These are phyloP conservation scores for Biscogniauxia marginata DNA, from an alignment of 2,329 filamentous ascomycete species.

Conservation along the genomic window DNA sequence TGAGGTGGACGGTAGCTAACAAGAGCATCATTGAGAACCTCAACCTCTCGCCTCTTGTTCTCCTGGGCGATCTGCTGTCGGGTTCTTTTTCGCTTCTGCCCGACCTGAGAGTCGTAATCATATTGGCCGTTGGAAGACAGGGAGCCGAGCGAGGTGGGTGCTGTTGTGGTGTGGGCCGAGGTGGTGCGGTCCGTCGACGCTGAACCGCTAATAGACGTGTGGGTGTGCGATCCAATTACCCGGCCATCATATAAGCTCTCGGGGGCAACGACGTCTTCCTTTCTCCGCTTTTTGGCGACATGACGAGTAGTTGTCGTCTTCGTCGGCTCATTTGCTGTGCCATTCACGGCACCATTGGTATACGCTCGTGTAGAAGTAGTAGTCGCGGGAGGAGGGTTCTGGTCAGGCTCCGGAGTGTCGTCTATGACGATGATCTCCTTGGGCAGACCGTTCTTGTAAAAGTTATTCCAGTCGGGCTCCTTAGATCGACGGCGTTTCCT, in stretches of 20 bases:
- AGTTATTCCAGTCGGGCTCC: conserved; percentile 74
- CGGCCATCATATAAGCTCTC: conserved; percentile 71
- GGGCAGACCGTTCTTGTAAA: conserved; percentile 80
- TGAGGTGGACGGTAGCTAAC: conserved; percentile 82
- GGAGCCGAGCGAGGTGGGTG: conserved; percentile 81
- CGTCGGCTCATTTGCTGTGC: conserved; percentile 21
- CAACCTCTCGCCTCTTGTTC: conserved; percentile 73
- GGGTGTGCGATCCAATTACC: conserved; percentile 67
- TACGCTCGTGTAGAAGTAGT: conserved; percentile 37
- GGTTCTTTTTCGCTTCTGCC: conserved; percentile 84
- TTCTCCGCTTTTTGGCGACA: conserved; percentile 73
- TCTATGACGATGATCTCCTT: conserved; percentile 85
- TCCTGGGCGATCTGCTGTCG: conserved; percentile 80
- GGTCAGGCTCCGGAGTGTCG: conserved; percentile 63
- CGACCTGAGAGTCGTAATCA: conserved; percentile 66
- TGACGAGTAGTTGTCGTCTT: too few species aligned
- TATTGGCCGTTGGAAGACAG: conserved; percentile 61
- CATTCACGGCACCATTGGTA: conserved; percentile 34
- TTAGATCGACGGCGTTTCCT: conserved; percentile 58
- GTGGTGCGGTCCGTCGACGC: conserved; percentile 84
- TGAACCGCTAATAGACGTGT: conserved; percentile 68
- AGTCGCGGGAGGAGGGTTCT: conserved; percentile 27
- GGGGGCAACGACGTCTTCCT: conserved; percentile 57
- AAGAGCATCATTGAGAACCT: conserved; percentile 68
- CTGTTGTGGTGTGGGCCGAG: conserved; percentile 79